Evolutionary conservation across 129 eudicot genomes (phyloP).

Genomic region (Calendula officinalis): DNA sequence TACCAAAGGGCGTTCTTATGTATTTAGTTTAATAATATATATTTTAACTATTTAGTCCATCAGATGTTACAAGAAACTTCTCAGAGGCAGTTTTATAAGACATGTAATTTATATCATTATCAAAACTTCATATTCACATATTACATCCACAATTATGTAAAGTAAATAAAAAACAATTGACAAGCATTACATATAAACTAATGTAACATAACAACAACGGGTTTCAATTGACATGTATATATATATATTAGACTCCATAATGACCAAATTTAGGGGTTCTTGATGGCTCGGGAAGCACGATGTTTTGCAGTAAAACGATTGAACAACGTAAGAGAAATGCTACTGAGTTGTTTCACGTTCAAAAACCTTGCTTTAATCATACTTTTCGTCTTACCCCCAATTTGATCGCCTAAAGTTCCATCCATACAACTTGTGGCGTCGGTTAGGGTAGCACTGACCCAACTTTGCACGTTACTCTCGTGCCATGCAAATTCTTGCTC

Average conservation of each 20-base stretch:
- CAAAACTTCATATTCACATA: slow-evolving; percentile 41
- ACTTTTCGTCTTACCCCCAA: slow-evolving; percentile 44
- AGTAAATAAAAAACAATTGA: not conserved
- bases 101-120: slow-evolving; percentile 13
- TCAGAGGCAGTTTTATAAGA: not conserved
- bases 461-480: slow-evolving; percentile 55
- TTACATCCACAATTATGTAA: slow-evolving; percentile 21
- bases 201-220: not conserved
- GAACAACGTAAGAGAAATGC: slow-evolving; percentile 62
- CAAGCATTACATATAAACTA: slow-evolving; percentile 10
- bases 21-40: too few relatives aligned
- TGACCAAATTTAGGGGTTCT: slow-evolving; percentile 32
- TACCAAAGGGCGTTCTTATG: not conserved
- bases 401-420: slow-evolving; percentile 39
- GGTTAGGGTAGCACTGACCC: slow-evolving; percentile 70
- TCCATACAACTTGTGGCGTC: slow-evolving; percentile 53
- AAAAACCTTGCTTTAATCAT: slow-evolving; percentile 53
- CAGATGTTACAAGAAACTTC: not conserved
- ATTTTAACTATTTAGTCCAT: not conserved
- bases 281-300: slow-evolving; percentile 44
- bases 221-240: not conserved
- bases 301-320: slow-evolving; percentile 60
- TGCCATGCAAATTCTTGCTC: slow-evolving; percentile 55
- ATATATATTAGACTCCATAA: not conserved
- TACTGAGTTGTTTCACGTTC: slow-evolving; percentile 56